Evolutionary conservation across 2,329 filamentous ascomycete species (phyloP), one percentile per base, ranked within the genome.

Genomic region (Microdochium trichocladiopsis): DNA sequence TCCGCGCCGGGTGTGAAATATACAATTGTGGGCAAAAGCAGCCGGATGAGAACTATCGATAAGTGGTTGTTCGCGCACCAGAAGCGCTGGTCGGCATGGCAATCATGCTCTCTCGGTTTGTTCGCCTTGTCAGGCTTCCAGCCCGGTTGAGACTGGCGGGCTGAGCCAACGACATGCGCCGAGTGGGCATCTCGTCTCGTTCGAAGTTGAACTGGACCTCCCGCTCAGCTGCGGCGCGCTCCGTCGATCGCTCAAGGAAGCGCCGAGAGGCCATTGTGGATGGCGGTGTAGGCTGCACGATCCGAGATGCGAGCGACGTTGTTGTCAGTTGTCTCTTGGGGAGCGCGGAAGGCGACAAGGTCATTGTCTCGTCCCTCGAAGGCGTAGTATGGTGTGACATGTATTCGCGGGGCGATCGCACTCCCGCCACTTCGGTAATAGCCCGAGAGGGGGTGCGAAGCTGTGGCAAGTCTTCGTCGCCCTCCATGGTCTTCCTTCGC

Each of bases 401-500:
- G 58, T 69, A 73, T 28, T 77, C 74, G 45, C 74, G 70, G 3
- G 66, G 63, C 51, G 56, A 60, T 53, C 60, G 61, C 55, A 59
- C 69, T 55, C 56, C 66, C 61, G 56, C 61, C 50, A 77, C 72
- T 54, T 86, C 83, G 1, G 81, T 84, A 33, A 72, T 68, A 3
- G 81, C 80, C 23, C 83, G 73, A 3, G 82, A 84, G 1, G 81
- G 80, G 2, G 77, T 72, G n/a, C 78, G 75, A 56, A 78, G 74
- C 28, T 73, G 69, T n/a, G 62, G 55, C 21, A 78, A 75, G 1
- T 80, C 76, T 11, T 78, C 75, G 2, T 79, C 72, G 28, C 76
- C 72, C 14, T 72, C 72, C 25, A 73, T 63, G 33, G 76, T 75
- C 12, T 69, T 70, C 37, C 77, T 71, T 21, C 78, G 72, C 41